Conservation (phyloP, 2,329 filamentous ascomycete species). For the Akanthomyces uredinophilus region DNA sequence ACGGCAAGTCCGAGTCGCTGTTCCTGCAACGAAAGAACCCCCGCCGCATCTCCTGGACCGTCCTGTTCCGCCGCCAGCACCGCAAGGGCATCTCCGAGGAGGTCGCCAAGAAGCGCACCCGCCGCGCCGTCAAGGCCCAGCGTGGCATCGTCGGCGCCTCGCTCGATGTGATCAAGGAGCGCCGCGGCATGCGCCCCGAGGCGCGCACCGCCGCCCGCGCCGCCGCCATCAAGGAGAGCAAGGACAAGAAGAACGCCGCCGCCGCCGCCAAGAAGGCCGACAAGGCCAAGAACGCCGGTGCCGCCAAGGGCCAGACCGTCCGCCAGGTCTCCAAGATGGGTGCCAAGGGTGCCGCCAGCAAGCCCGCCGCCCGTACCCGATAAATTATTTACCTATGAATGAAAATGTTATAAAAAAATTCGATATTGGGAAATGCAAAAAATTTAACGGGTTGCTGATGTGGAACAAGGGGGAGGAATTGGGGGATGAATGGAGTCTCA, state of each 20-base stretch:
- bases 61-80: slow-evolving; percentile 97
- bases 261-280: slow-evolving; percentile 96
- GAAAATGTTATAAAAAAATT: slow-evolving; percentile 11
- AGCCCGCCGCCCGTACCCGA: slow-evolving; percentile 82
- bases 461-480: slow-evolving; percentile 12
- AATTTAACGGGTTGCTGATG: slow-evolving; percentile 10
- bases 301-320: slow-evolving; percentile 68
- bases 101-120: slow-evolving; percentile 99
- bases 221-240: slow-evolving; percentile 91
- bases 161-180: slow-evolving; percentile 99
- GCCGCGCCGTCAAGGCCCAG: slow-evolving; percentile 97
- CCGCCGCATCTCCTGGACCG: slow-evolving; percentile 97
- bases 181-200: slow-evolving; percentile 89
- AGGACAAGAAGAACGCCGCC: slow-evolving; percentile 92
- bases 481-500: slow-evolving; percentile 28
- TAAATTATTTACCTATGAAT: slow-evolving; percentile 33
- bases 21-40: slow-evolving; percentile 99
- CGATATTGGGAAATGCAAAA: neutral
- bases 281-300: slow-evolving; percentile 89
- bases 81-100: slow-evolving; percentile 99
- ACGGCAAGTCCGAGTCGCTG: slow-evolving; percentile 98
- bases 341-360: slow-evolving; percentile 74
- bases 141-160: slow-evolving; percentile 98
- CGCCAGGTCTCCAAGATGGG: slow-evolving; percentile 96
- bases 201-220: slow-evolving; percentile 86